Conservation (phyloP, 371 early-diverging fungal genomes). For the Mucor racemosus region DNA sequence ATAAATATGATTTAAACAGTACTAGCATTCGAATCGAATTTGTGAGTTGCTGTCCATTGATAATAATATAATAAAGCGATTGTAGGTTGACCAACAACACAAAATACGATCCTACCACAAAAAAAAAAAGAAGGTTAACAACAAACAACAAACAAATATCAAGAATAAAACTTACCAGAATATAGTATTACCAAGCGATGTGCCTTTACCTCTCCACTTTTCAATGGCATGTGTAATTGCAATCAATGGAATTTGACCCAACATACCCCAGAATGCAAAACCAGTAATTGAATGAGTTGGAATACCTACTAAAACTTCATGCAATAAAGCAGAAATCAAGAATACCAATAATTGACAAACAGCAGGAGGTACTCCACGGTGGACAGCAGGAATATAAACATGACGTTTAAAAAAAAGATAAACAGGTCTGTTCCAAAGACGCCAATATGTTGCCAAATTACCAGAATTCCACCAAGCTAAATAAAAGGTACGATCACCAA, state of each 20-base stretch:
- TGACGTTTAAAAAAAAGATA: conserved; percentile 89
- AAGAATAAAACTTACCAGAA: conserved; percentile 69
- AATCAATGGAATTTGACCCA: conserved; percentile 88
- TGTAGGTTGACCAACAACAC: conserved; percentile 87
- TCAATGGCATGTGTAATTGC: conserved; percentile 67
- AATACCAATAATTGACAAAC: conserved; percentile 74
- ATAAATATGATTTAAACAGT: conserved; percentile 4
- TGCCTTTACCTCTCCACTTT: conserved; percentile 75
- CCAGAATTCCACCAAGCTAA: conserved; percentile 92
- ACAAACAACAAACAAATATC: not conserved
- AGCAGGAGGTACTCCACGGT: conserved; percentile 53
- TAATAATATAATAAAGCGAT: conserved; percentile 83
- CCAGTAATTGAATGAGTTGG: conserved; percentile 82
- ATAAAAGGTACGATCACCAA: conserved; percentile 92
- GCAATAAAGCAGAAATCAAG: conserved; percentile 81
- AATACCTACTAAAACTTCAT: conserved; percentile 86
- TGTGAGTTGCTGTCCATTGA: conserved; percentile 67
- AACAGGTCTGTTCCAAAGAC: conserved; percentile 91
- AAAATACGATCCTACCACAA: conserved; percentile 68
- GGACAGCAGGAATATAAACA: conserved; percentile 70
- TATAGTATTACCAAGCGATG: conserved; percentile 86
- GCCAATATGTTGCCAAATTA: conserved; percentile 86
- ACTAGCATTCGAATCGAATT: conserved; percentile 12
- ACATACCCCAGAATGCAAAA: conserved; percentile 90
- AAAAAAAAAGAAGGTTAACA: conserved; percentile 1